Evolutionary conservation across 1,139 yeast species (phyloP).

Genomic region (Tardiomyces digboiensis): DNA sequence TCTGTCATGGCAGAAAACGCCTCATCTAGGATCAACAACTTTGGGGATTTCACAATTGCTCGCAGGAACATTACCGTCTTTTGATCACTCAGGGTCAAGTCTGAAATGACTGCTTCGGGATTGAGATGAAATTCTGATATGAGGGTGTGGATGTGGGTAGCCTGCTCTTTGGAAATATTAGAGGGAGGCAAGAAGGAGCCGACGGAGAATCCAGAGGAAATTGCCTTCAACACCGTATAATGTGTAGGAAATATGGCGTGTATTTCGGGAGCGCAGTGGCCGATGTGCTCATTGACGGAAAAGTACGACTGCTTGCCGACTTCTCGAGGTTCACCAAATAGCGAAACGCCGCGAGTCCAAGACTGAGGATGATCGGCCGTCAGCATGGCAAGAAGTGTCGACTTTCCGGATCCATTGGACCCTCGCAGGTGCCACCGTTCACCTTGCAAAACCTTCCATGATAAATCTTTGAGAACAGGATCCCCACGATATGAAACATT

Average conservation of each 20-base stretch:
- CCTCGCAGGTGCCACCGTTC: slow-evolving; percentile 89
- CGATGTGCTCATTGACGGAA: slow-evolving; percentile 69
- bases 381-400: slow-evolving; percentile 71
- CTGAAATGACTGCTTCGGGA: slow-evolving; percentile 35
- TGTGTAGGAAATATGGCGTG: slow-evolving; percentile 69
- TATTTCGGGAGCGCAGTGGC: slow-evolving; percentile 86
- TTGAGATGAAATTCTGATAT: slow-evolving; percentile 23
- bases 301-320: slow-evolving; percentile 74
- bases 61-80: slow-evolving; percentile 69
- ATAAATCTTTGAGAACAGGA: slow-evolving; percentile 47
- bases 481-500: slow-evolving; percentile 57
- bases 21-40: slow-evolving; percentile 75
- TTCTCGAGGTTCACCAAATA: slow-evolving; percentile 58
- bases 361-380: slow-evolving; percentile 97
- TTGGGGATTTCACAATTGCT: slow-evolving; percentile 68
- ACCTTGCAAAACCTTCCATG: slow-evolving; percentile 60
- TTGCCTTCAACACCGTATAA: slow-evolving; percentile 45
- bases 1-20: slow-evolving; percentile 90
- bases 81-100: slow-evolving; percentile 62
- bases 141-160: slow-evolving; percentile 23
- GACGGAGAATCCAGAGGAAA: slow-evolving; percentile 66
- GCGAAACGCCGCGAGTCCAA: slow-evolving; percentile 64
- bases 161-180: slow-evolving; percentile 29
- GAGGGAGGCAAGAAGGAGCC: slow-evolving; percentile 45
- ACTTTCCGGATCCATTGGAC: slow-evolving; percentile 87